These are phyloP conservation scores for Ligustrum vulgare DNA, from an alignment of 257 asterid genomes.

Conservation along the genomic window DNA sequence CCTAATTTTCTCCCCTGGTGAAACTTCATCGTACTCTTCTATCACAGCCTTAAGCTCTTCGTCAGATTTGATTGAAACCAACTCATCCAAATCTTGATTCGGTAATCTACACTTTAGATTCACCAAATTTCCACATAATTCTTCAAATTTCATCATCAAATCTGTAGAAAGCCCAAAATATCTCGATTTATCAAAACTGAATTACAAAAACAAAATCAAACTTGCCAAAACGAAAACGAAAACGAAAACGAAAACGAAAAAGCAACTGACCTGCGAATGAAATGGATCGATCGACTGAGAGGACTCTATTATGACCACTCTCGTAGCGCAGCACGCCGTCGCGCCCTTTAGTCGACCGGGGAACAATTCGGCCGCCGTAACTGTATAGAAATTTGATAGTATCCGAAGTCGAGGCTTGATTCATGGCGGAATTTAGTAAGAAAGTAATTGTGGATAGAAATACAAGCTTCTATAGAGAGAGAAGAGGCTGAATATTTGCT, in stretches of 20 bases:
- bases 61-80: constrained; percentile 68
- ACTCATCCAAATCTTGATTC: constrained; percentile 65
- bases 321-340: constrained; percentile 78
- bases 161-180: constrained; percentile 32
- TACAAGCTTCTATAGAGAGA: background rate
- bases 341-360: constrained; percentile 38
- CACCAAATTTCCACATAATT: constrained; percentile 64
- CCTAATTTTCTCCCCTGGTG: constrained; percentile 59
- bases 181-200: background rate
- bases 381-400: constrained; percentile 76
- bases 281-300: constrained; percentile 53
- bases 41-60: constrained; percentile 63
- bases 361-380: constrained; percentile 69
- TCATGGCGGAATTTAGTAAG: constrained; percentile 34
- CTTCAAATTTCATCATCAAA: constrained; percentile 73
- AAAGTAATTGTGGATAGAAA: background rate
- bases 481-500: constrained; percentile 8
- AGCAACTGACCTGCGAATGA: constrained; percentile 31
- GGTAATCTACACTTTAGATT: constrained; percentile 72
- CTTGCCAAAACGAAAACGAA: background rate
- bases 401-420: constrained; percentile 28
- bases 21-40: constrained; percentile 58
- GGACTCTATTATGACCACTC: constrained; percentile 79
- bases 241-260: background rate
- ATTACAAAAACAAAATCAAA: background rate